These are phyloP conservation scores for Taiozyma sp. DNA, from an alignment of 1,139 yeast genomes.

Conservation along the genomic window DNA sequence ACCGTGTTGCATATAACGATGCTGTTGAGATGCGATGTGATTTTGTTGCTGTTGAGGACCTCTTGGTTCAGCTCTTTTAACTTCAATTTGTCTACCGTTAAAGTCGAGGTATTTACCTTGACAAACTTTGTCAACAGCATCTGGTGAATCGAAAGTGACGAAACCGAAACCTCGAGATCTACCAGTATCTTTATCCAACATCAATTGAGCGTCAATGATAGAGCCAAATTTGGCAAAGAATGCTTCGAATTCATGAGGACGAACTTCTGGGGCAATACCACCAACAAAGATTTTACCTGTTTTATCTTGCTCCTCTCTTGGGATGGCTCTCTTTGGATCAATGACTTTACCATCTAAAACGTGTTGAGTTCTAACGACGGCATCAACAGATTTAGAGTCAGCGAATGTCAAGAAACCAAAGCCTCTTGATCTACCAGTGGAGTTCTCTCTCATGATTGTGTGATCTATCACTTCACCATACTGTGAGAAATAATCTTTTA, in stretches of 20 bases:
- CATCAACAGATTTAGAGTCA: constrained; percentile 77
- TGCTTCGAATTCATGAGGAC: constrained; percentile 83
- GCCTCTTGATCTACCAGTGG: constrained; percentile 93
- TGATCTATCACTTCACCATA: constrained; percentile 89
- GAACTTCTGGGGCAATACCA: constrained; percentile 94
- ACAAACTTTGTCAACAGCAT: constrained; percentile 90
- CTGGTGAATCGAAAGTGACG: constrained; percentile 93
- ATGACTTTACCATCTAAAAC: constrained; percentile 93
- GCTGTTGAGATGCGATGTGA: constrained; percentile 30
- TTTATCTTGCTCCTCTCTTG: constrained; percentile 96
- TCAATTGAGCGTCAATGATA: constrained; percentile 93
- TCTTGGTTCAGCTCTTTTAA: constrained; percentile 97
- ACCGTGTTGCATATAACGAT: constrained; percentile 20
- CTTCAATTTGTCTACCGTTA: constrained; percentile 91
- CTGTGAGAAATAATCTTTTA: constrained; percentile 78
- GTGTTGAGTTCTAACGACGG: constrained; percentile 83
- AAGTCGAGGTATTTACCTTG: constrained; percentile 76
- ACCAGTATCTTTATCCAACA: constrained; percentile 98
- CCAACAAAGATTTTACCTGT: constrained; percentile 98
- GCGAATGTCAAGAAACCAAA: constrained; percentile 92
- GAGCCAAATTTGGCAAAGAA: constrained; percentile 89
- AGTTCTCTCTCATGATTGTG: constrained; percentile 89
- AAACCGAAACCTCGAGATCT: constrained; percentile 98
- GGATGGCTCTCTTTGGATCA: constrained; percentile 97
- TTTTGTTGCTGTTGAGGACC: constrained; percentile 45